Evolutionary conservation across 78 protist genomes (phyloP).

Genomic region (Guillardia theta): DNA sequence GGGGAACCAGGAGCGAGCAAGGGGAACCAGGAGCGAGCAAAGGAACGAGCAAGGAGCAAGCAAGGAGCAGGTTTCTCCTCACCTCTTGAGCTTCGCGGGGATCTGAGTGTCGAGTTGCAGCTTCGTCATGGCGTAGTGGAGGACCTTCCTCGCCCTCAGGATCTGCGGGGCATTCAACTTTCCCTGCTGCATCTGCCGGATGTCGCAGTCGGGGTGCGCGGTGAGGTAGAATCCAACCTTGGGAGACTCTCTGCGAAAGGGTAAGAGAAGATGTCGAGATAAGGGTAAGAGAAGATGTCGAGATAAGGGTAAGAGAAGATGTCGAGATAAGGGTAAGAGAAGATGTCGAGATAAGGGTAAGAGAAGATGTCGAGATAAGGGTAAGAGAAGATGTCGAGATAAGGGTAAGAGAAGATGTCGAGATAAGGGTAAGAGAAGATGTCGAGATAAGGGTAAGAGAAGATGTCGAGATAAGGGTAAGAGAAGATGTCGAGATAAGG

Average conservation of each 20-base stretch:
- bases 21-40: no score
- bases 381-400: not conserved
- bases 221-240: not conserved
- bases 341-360: not conserved
- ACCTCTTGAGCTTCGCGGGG: not conserved
- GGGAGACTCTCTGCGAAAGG: not conserved
- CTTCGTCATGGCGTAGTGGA: not conserved
- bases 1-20: no score
- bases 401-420: not conserved
- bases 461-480: not conserved
- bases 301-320: not conserved
- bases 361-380: not conserved
- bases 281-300: no score
- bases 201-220: not conserved
- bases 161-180: not conserved
- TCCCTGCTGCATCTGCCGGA: not conserved
- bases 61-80: no score
- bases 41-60: no score
- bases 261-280: not conserved
- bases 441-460: not conserved
- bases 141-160: not conserved
- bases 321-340: not conserved
- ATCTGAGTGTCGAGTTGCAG: not conserved
- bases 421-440: not conserved
- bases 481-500: no score